These are phyloP conservation scores for Bipolaris zeicola DNA, from an alignment of 2,329 filamentous ascomycete species.

Conservation along the genomic window DNA sequence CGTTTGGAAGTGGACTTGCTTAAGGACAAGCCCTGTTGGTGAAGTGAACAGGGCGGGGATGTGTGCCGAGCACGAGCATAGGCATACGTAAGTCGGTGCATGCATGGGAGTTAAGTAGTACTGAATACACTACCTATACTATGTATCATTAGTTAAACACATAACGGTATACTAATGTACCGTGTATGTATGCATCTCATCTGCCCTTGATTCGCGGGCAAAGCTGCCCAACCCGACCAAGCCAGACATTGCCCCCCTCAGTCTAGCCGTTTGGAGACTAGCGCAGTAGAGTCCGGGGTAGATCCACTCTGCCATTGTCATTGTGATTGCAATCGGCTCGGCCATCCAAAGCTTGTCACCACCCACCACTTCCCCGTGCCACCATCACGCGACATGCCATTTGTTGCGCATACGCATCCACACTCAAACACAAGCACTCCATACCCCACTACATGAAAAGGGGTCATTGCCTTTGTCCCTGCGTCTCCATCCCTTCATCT, in stretches of 20 bases:
- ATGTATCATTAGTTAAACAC: no score
- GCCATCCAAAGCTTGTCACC: not conserved
- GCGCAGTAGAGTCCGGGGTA: constrained; percentile 23
- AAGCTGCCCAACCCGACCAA: constrained; percentile 3
- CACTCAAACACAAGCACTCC: no score
- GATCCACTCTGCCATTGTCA: constrained; percentile 1
- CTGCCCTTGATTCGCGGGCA: not conserved
- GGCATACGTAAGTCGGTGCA: not conserved
- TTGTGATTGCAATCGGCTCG: no score
- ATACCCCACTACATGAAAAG: no score
- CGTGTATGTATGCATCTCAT: not conserved
- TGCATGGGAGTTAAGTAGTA: not conserved
- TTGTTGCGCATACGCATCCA: no score
- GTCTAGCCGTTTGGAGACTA: constrained; percentile 13
- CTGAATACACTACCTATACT: no score
- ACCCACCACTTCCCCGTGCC: not conserved
- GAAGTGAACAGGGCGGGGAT: not conserved
- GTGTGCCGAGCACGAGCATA: not conserved
- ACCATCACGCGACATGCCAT: not conserved
- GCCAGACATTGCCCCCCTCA: not conserved
- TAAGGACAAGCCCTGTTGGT: no score
- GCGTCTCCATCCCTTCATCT: not conserved
- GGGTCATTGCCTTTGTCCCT: not conserved
- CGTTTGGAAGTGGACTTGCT: not conserved
- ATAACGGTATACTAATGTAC: not conserved